Percentiles rank a stretch among this genome's conserved stretches.
Conservation (phyloP, 371 early-diverging fungal genomes). For the Smittium mucronatum region DNA sequence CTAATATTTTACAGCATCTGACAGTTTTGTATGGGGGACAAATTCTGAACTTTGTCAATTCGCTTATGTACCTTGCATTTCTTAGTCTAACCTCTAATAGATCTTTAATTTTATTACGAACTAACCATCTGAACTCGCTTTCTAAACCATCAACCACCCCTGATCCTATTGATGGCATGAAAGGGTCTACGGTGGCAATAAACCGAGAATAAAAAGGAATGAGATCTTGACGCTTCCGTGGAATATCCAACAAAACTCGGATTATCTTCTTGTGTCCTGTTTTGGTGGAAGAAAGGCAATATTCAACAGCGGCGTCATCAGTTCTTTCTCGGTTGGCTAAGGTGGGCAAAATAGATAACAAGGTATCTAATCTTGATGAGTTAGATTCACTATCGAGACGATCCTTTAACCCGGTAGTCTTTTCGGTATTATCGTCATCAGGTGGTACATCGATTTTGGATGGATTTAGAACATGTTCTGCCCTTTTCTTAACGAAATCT, state of each 20-base stretch:
- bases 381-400: neutral
- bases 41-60: constrained; percentile 83
- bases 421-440: neutral
- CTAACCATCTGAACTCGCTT: constrained; percentile 52
- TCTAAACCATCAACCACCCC: constrained; percentile 58
- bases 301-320: constrained; percentile 83
- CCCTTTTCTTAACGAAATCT: constrained; percentile 4
- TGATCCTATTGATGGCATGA: constrained; percentile 72
- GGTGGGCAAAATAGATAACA: constrained; percentile 62
- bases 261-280: constrained; percentile 59
- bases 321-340: constrained; percentile 70
- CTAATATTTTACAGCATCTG: constrained; percentile 62
- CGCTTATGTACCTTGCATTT: constrained; percentile 75
- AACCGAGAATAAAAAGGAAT: constrained; percentile 84
- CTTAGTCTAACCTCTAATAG: constrained; percentile 29
- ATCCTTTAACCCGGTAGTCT: constrained; percentile 13
- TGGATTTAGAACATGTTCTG: constrained; percentile 3
- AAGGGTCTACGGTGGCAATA: constrained; percentile 71
- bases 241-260: constrained; percentile 58
- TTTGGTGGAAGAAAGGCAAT: constrained; percentile 80
- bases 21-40: constrained; percentile 67
- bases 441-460: neutral
- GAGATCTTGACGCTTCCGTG: constrained; percentile 67
- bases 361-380: neutral
- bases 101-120: constrained; percentile 20